Percentiles rank a stretch among this genome's conserved stretches.
Evolutionary conservation across 192 early-diverging fungal genomes (phyloP).

Genomic region (Backusella macrospora): DNA sequence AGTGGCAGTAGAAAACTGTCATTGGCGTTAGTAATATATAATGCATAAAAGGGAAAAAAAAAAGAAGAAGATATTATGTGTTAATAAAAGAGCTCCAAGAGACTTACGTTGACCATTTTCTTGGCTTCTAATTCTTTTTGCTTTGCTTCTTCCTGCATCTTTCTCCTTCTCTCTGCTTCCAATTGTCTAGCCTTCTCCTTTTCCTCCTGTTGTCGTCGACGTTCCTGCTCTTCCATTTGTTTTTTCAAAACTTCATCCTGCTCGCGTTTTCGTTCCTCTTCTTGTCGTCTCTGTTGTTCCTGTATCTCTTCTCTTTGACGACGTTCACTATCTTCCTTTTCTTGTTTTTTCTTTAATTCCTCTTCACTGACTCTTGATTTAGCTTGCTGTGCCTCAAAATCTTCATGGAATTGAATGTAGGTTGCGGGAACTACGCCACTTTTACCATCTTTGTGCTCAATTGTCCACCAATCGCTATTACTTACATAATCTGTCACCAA

Average conservation of each 20-base stretch:
- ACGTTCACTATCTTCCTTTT: slow-evolving; percentile 33
- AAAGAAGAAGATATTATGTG: not conserved
- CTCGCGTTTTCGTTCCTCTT: slow-evolving; percentile 32
- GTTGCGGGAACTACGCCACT: slow-evolving; percentile 85
- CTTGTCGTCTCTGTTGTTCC: slow-evolving; percentile 15
- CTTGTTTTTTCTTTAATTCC: slow-evolving; percentile 27
- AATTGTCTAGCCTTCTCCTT: slow-evolving; percentile 30
- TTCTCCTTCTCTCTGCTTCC: slow-evolving; percentile 23
- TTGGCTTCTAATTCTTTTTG: slow-evolving; percentile 23
- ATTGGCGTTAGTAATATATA: not conserved
- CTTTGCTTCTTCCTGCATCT: slow-evolving; percentile 34
- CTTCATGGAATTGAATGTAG: slow-evolving; percentile 54
- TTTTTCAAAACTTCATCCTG: slow-evolving; percentile 14
- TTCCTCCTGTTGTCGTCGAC: slow-evolving; percentile 24
- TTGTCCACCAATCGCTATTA: slow-evolving; percentile 89
- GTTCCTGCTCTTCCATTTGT: slow-evolving; percentile 37
- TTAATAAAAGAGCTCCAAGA: not conserved
- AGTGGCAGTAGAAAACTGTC: slow-evolving; percentile 5
- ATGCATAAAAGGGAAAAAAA: not conserved
- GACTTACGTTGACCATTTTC: not conserved
- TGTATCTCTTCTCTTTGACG: slow-evolving; percentile 30
- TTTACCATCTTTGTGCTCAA: slow-evolving; percentile 57
- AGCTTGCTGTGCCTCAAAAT: slow-evolving; percentile 20
- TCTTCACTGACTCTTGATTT: slow-evolving; percentile 34
- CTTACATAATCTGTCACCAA: slow-evolving; percentile 83